phyloP scores from a whole-genome alignment of 257 asterid genomes.

The Petunia axillaris region DNA sequence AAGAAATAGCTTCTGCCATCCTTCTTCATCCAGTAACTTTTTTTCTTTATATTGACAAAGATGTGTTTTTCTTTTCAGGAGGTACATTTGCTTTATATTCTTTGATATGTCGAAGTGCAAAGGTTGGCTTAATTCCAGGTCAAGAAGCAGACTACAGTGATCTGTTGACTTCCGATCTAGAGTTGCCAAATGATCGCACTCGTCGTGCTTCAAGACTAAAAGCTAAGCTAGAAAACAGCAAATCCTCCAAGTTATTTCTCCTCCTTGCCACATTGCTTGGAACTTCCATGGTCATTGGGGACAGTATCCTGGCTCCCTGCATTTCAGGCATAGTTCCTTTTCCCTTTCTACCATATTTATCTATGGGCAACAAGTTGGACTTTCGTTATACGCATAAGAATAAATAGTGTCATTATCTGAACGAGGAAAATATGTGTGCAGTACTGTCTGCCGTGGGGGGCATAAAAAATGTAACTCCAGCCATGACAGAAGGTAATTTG shows the following conservation, averaged over 20 bases:
- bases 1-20: no score
- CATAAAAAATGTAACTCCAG: neutral
- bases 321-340: constrained; percentile 51
- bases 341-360: neutral
- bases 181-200: constrained; percentile 15
- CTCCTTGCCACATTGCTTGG: constrained; percentile 63
- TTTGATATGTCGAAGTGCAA: constrained; percentile 57
- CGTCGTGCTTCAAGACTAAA: constrained; percentile 43
- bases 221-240: constrained; percentile 48
- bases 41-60: no score
- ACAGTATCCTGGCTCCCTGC: constrained; percentile 76
- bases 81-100: constrained; percentile 78
- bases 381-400: no score
- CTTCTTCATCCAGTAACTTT: no score
- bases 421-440: neutral
- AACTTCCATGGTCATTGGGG: constrained; percentile 90
- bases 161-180: constrained; percentile 44
- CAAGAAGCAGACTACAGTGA: constrained; percentile 51
- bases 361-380: neutral
- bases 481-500: neutral
- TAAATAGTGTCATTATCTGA: no score
- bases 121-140: constrained; percentile 56
- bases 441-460: neutral
- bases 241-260: constrained; percentile 36
- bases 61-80: no score